Base-by-base conservation (phyloP, 2,329 filamentous ascomycete species). In the Phaeosphaeria sp. region DNA sequence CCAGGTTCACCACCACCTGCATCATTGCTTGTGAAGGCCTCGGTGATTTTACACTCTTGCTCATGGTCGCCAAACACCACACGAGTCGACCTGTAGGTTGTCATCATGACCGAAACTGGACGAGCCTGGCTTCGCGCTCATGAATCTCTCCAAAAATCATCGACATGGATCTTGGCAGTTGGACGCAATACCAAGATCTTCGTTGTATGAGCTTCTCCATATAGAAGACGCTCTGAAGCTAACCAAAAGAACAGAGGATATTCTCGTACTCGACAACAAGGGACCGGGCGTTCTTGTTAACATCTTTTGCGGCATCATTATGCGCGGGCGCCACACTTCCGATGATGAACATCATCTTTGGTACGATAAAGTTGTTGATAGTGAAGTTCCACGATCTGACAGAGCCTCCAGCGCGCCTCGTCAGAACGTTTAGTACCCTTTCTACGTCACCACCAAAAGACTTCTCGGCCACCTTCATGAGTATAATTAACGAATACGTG, bases 301-400 rank as follows among this genome's bases (percentile, higher is more conserved):
- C 46, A 47, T 66, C 68, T 18, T 44, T 60, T 10, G 9, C 67
- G 13, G 57, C 68, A 13, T 71, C 67, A 22, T 39, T 66, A 21
- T 62, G 59, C 39, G 58, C 68, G 47, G 68, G 68, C 11, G 63
- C 64, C 3, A 69, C 70, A 13, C 59, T 84, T 0, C 84, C 84
- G 0, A 65, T 86, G 27, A 86, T 87, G 83, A 84, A 86, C 48
- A 77, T 87, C 36, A 76, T 87, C 10, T 86, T 87, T 69, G 85
- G 85, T 60, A 27, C 36, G 30, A 55, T 30, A n/a, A n/a, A n/a
- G n/a, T n/a, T n/a, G n/a, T n/a, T n/a, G n/a, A n/a, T 3, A 36
- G 5, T 13, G 13, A 3, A 36, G 9, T 27, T 36, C 6, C 13
- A 36, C 3, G 9, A 36, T 13, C 30, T 36, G 11, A 36, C 11